Evolutionary conservation across 2,329 filamentous ascomycete genomes (phyloP).

Genomic region (Clathrospora elynae): DNA sequence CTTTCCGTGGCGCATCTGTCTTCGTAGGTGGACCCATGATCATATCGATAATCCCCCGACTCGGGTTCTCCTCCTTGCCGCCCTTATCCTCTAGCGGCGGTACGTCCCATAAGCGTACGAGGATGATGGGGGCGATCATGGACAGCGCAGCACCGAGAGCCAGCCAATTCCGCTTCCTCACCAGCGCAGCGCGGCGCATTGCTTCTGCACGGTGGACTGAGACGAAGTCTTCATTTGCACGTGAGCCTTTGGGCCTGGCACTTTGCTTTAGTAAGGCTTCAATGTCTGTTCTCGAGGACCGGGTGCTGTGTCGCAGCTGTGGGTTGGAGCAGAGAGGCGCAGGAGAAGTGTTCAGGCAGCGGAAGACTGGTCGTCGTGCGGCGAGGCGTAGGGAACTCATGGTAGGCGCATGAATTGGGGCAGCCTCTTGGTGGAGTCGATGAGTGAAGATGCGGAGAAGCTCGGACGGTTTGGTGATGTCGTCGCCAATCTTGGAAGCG

Average conservation of each 20-base stretch:
- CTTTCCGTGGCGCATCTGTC: constrained; percentile 37
- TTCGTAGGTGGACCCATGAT: constrained; percentile 34
- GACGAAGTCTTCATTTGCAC: constrained; percentile 35
- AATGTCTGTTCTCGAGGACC: constrained; percentile 20
- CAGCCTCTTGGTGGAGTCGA: not conserved
- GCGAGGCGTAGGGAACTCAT: constrained; percentile 41
- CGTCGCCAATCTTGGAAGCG: constrained; percentile 7
- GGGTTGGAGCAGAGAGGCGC: constrained; percentile 17
- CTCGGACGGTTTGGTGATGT: constrained; percentile 26
- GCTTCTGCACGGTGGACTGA: constrained; percentile 44
- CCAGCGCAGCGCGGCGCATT: constrained; percentile 34
- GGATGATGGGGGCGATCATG: constrained; percentile 46
- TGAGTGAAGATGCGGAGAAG: constrained; percentile 12
- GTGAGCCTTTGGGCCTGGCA: constrained; percentile 16
- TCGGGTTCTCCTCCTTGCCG: constrained; percentile 29
- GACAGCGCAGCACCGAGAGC: constrained; percentile 43
- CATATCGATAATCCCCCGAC: constrained; percentile 32
- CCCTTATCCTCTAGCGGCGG: constrained; percentile 23
- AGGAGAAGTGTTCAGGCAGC: constrained; percentile 31
- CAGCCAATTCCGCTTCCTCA: constrained; percentile 40
- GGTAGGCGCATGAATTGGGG: constrained; percentile 19
- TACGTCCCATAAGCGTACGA: constrained; percentile 42
- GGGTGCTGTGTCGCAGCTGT: constrained; percentile 27
- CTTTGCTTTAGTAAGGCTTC: constrained; percentile 18
- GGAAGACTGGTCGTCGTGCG: constrained; percentile 38